These are phyloP conservation scores for Bonnemaisonia californica DNA, from an alignment of 31 red algal species.

Conservation along the genomic window DNA sequence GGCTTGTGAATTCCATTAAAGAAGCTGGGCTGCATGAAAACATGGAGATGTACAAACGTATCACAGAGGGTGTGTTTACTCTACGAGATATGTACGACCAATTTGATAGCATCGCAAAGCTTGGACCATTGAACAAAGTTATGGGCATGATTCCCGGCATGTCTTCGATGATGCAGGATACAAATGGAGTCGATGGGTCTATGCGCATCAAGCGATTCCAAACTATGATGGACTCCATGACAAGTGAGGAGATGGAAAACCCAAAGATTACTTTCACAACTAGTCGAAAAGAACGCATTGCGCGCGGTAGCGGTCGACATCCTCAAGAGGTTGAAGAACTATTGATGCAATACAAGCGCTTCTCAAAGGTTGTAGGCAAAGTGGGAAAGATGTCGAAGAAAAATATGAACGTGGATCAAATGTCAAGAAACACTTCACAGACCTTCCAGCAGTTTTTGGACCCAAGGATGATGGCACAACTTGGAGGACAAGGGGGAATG, in stretches of 20 bases:
- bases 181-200: slow-evolving; percentile 81
- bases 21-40: slow-evolving; percentile 90
- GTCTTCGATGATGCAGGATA: slow-evolving; percentile 82
- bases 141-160: slow-evolving; percentile 94
- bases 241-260: slow-evolving; percentile 86
- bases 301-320: slow-evolving; percentile 80
- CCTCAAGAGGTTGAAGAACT: slow-evolving; percentile 85
- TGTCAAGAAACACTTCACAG: slow-evolving; percentile 63
- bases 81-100: slow-evolving; percentile 95
- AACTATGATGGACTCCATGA: slow-evolving; percentile 97
- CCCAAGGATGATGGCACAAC: slow-evolving; percentile 75
- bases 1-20: slow-evolving; percentile 89
- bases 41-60: slow-evolving; percentile 85
- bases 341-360: slow-evolving; percentile 80
- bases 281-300: slow-evolving; percentile 80
- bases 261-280: slow-evolving; percentile 77
- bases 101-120: slow-evolving; percentile 74
- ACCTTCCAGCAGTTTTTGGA: slow-evolving; percentile 81
- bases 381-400: slow-evolving; percentile 94
- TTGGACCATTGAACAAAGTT: slow-evolving; percentile 95
- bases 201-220: slow-evolving; percentile 80
- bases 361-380: slow-evolving; percentile 82
- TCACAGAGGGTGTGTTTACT: slow-evolving; percentile 91
- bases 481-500: slow-evolving; percentile 76
- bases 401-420: slow-evolving; percentile 69